A percentile compares a stretch with the other conserved stretches of the same genome.
These are phyloP conservation scores for Chrysosphaeria jannelii DNA, from an alignment of 2,329 filamentous ascomycete species.

Conservation along the genomic window DNA sequence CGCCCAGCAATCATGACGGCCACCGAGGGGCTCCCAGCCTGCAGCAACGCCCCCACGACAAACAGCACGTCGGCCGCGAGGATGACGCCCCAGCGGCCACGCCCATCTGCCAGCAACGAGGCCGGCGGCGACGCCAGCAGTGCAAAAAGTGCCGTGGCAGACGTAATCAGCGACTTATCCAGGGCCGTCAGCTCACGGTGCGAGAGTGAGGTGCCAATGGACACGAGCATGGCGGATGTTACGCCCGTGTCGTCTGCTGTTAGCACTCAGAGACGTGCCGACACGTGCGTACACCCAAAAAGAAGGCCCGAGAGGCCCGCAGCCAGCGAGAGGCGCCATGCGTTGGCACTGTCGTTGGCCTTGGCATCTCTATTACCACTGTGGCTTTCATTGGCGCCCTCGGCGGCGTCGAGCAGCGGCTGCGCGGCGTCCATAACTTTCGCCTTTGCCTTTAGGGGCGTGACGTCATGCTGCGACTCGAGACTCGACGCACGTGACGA, in stretches of 20 bases:
- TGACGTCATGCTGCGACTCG: too few relatives aligned
- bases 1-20: conserved; percentile 34
- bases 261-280: conserved; percentile 21
- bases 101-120: conserved; percentile 28
- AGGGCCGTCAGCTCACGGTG: conserved; percentile 23
- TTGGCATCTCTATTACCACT: too few relatives aligned
- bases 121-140: conserved; percentile 31
- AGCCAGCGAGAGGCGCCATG: conserved; percentile 30
- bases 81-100: conserved; percentile 31
- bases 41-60: conserved; percentile 31
- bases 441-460: too few relatives aligned
- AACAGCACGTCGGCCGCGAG: conserved; percentile 36
- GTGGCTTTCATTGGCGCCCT: too few relatives aligned
- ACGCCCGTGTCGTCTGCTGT: conserved; percentile 40
- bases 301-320: conserved; percentile 36
- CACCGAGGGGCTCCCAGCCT: conserved; percentile 28
- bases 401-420: too few relatives aligned
- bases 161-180: conserved; percentile 41
- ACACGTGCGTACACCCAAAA: too few relatives aligned
- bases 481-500: too few relatives aligned
- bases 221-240: conserved; percentile 36
- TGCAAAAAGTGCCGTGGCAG: conserved; percentile 35
- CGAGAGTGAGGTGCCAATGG: conserved; percentile 27
- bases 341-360: too few relatives aligned
- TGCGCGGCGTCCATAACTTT: too few relatives aligned